Evolutionary conservation across 1,284 basidiomycete species (phyloP).

Genomic region (Cutaneotrichosporon cavernicola): DNA sequence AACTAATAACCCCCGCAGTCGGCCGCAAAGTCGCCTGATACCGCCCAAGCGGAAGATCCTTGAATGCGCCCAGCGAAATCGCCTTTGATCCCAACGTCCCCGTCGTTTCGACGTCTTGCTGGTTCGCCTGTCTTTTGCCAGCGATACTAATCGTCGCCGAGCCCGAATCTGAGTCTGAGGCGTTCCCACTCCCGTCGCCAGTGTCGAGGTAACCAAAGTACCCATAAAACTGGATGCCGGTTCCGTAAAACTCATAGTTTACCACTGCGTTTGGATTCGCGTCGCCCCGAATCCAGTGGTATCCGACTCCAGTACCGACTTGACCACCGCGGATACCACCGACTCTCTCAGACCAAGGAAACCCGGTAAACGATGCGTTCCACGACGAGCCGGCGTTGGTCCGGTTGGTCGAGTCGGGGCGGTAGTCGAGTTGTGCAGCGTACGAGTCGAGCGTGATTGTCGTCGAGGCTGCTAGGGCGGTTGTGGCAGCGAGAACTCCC

Average conservation of each 20-base stretch:
- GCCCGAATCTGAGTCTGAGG: too few species aligned
- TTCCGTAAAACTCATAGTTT: not conserved
- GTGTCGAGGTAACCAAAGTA: not conserved
- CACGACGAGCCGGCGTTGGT: not conserved
- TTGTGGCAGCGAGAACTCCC: too few species aligned
- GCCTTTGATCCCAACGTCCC: too few species aligned
- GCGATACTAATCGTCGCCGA: too few species aligned
- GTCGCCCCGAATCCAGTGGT: not conserved
- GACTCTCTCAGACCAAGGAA: not conserved
- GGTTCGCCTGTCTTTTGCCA: too few species aligned
- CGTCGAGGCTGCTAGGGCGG: too few species aligned
- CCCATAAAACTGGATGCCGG: not conserved
- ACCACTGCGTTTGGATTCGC: not conserved
- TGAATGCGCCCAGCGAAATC: too few species aligned
- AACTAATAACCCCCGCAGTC: too few species aligned
- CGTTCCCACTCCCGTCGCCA: too few species aligned
- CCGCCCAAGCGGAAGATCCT: too few species aligned
- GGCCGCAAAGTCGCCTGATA: too few species aligned
- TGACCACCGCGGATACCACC: not conserved
- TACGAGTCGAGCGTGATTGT: not conserved
- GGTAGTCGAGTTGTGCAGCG: not conserved
- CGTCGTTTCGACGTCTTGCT: too few species aligned
- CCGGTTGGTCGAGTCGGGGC: not conserved
- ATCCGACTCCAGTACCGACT: not conserved
- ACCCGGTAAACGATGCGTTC: not conserved